phyloP scores from a whole-genome alignment of 345 rosid species.

The Gossypium australe region DNA sequence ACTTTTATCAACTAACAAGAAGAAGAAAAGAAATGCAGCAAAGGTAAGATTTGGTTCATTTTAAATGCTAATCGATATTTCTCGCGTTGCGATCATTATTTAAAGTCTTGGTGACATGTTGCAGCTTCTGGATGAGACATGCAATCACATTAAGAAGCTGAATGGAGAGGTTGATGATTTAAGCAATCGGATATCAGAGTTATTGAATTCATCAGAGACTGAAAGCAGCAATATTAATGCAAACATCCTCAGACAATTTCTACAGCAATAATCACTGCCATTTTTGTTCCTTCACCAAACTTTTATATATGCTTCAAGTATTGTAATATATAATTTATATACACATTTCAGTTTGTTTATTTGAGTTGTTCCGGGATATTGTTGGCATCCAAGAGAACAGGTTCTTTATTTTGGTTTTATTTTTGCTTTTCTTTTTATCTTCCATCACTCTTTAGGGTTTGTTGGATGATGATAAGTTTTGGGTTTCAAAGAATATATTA shows the following conservation, averaged over 20 bases:
- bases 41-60: slow-evolving; percentile 1
- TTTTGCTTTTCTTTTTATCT: not conserved
- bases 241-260: slow-evolving; percentile 7
- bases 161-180: slow-evolving; percentile 11
- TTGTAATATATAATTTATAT: not conserved
- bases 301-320: not conserved
- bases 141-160: slow-evolving; percentile 14
- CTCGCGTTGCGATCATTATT: too few species aligned
- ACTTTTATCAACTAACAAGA: not conserved
- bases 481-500: not conserved
- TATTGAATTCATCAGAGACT: not conserved
- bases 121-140: slow-evolving; percentile 14
- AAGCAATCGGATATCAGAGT: slow-evolving; percentile 10
- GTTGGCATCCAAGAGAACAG: slow-evolving; percentile 3
- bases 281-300: not conserved
- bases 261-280: not conserved
- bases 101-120: not conserved
- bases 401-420: not conserved
- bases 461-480: not conserved
- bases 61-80: too few species aligned
- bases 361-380: not conserved
- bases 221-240: not conserved
- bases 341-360: not conserved
- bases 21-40: slow-evolving; percentile 6
- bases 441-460: not conserved